Evolutionary conservation across 495 filamentous ascomycete species (phyloP), one percentile per base, ranked within the genome.

Genomic region (Aspergillus sclerotiicarbonarius): DNA sequence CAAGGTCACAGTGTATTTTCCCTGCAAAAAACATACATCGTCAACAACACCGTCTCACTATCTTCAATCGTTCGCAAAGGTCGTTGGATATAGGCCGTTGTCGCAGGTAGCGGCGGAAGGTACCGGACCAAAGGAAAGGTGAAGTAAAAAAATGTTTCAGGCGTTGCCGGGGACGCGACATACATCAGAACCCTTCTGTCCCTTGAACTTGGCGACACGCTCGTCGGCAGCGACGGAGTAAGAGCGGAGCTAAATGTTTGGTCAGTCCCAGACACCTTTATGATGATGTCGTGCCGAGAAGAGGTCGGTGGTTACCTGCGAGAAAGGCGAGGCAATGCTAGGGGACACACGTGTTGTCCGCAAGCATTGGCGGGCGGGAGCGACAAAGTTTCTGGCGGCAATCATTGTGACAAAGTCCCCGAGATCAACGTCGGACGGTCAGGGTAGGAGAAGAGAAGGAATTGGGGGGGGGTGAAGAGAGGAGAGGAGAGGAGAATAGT

Each of bases 1-100:
- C 73, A 98, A 81, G 66, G 91, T 94, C 66, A 98, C 93, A 44
- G 87, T 90, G 83, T 89, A 98, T 74, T 90, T 90, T 67, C 93
- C 94, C 93, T 97, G 67, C 1, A 30, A 46, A 31, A 31, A 54
- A 3, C 37, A 41, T 12, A n/a, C 29, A 43, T 50, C 16, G 12
- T 57, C 25, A 43, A 19, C n/a, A 25, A 12, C 30, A 18, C 29
- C 8, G 19, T 37, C 45, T 46, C 19, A 7, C 46, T 21, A n/a
- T 41, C 12, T 49, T 7, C 45, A 50, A 67, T 41, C 62, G 58
- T 48, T 61, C 37, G 15, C 10, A 21, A 25, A 51, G 50, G 19
- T 25, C 18, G 16, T 19, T 25, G 29, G 8, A 44, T 15, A 39
- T 9, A 35, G 32, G 9, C 57, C 20, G 33, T 56, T 25, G 61